Conservation (phyloP, 306 rosid genomes). For the Heteromeles arbutifolia region DNA sequence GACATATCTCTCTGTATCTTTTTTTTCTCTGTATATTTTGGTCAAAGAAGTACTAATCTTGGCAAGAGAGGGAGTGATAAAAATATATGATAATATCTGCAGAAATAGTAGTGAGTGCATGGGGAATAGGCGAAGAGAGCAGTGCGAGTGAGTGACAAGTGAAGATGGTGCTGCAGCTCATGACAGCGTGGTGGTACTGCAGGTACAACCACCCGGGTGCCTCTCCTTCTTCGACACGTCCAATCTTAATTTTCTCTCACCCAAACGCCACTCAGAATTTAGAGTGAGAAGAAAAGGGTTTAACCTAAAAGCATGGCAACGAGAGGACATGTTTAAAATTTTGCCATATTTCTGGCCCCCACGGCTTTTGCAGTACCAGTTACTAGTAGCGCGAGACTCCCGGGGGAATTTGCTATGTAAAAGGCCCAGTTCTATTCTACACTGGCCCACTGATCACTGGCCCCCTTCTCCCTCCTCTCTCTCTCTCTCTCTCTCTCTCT, state of each 20-base stretch:
- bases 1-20: not conserved
- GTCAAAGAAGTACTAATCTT: not conserved
- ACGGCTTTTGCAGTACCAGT: not conserved
- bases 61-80: not conserved
- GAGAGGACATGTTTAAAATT: not conserved
- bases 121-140: slow-evolving; percentile 41
- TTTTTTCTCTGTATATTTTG: not conserved
- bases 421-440: not conserved
- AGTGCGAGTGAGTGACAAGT: slow-evolving; percentile 26
- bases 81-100: not conserved
- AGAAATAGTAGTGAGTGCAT: slow-evolving; percentile 11
- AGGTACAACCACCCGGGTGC: not conserved
- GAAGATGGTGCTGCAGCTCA: not conserved
- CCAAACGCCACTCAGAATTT: not conserved
- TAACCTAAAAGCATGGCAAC: not conserved
- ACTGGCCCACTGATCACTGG: not conserved
- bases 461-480: not conserved
- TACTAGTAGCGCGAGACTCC: slow-evolving; percentile 46
- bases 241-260: slow-evolving; percentile 21
- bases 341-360: not conserved
- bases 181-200: not conserved
- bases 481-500: not conserved
- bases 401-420: slow-evolving; percentile 37
- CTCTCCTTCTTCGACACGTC: slow-evolving; percentile 37
- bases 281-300: not conserved